Percentiles rank a stretch among this genome's conserved stretches.
phyloP scores from a whole-genome alignment of 2,329 filamentous ascomycete genomes.

The Calonectria pteridis region DNA sequence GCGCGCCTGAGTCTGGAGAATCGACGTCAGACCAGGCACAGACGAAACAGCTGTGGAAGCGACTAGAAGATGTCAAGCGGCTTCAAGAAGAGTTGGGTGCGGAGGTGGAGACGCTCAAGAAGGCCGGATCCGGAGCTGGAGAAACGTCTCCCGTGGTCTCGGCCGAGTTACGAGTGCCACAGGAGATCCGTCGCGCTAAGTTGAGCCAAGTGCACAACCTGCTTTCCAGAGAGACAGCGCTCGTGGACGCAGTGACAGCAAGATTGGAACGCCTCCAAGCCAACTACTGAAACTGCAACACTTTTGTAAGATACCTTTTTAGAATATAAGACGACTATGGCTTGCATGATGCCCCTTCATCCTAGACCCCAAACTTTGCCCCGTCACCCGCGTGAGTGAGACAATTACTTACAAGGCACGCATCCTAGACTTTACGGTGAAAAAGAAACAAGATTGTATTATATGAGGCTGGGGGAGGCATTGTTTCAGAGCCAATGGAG shows the following conservation, averaged over 20 bases:
- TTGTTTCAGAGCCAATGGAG: constrained; percentile 2
- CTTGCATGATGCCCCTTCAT: constrained; percentile 6
- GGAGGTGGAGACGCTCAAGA: constrained; percentile 63
- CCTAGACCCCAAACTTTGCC: not conserved
- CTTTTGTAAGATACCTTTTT: constrained; percentile 40
- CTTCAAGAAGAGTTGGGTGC: constrained; percentile 65
- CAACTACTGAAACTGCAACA: constrained; percentile 30
- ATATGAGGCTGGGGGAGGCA: not conserved
- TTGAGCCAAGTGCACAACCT: constrained; percentile 72
- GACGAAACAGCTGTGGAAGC: constrained; percentile 65
- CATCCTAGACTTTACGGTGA: not conserved
- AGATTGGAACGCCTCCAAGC: constrained; percentile 70
- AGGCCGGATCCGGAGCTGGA: constrained; percentile 41
- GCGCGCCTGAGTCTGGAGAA: constrained; percentile 48
- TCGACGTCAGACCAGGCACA: constrained; percentile 51
- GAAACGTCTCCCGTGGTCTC: constrained; percentile 40
- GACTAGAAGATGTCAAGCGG: constrained; percentile 68
- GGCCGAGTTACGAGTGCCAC: constrained; percentile 65
- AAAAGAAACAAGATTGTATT: not conserved
- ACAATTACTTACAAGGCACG: not conserved
- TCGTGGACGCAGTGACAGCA: constrained; percentile 75
- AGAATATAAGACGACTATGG: constrained; percentile 21
- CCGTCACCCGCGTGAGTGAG: not conserved
- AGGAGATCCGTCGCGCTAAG: constrained; percentile 72
- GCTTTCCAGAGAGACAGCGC: constrained; percentile 74